Evolutionary conservation across 257 asterid species (phyloP), one percentile per base, ranked within the genome.

Genomic region (Oldenlandia corymbosa): DNA sequence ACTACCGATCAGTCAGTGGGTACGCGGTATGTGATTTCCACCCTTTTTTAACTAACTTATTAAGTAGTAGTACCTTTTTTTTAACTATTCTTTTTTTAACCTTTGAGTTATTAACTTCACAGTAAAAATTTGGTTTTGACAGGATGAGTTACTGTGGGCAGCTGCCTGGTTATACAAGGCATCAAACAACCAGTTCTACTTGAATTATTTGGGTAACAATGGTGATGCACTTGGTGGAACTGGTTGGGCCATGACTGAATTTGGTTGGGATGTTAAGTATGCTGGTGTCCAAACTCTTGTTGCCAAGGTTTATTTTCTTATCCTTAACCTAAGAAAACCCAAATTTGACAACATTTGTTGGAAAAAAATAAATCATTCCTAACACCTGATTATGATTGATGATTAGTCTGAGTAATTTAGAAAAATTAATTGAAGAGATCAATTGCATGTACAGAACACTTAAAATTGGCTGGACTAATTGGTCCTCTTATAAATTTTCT

Each of bases 101-200:
- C 37, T 7, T 39, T 39, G 4, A 39, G 9, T 39, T 39, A 53
- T 5, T 21, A 6, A 50, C 56, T 6, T 50, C 11, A 30, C 16
- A 12, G 41, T 36, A 12, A 39, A 55, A 10, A 53, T 36, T 48
- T 36, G 5, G 43, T 62, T 34, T 34, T 34, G 58, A 24, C 71
- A 91, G 98, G 98, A 92, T 80, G 98, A 92, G 70, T 78, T 92
- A 80, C 68, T 92, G 70, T 92, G 98, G 98, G 97, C 79, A 64
- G 97, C 98, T 27, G 97, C 98, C 65, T 92, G 98, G 98, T 39
- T 92, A 67, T 87, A 85, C 83, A 92, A 89, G 84, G 98, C 98
- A 43, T 66, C 98, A 27, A 82, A 87, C 68, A 82, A 82, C 42
- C 73, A 58, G 20, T 79, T 71, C 76, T 92, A 87, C 78, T 73